Base-by-base conservation (phyloP, 176 grass and related monocot species). In the Avena eriantha region DNA sequence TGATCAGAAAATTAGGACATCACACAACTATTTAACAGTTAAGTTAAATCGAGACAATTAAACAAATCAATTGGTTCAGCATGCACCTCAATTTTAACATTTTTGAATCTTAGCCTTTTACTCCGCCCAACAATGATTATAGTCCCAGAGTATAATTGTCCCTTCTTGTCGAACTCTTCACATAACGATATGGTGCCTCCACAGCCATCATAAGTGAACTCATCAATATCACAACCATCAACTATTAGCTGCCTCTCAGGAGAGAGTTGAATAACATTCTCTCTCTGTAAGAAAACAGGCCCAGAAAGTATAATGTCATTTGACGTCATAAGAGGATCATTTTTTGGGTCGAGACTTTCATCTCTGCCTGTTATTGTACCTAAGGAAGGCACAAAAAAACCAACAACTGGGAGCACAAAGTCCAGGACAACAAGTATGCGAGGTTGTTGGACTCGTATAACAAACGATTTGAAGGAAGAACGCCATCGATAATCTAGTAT, bases 31-130 rank as follows among this genome's bases (percentile, higher is more conserved):
- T 55, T 66, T 17, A 69, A 77, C 22, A 88, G 73, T 47, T 85
- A 7, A 16, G 6, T 18, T 31, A 17, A 86, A 82, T 11, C 3
- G 59, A 36, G 56, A 73, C 22, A 87, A 87, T 55, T 78, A 61
- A 79, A 65, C 17, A n/a, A 86, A 83, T 66, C 57, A 66, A 66
- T 2, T 68, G 58, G 48, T 79, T 59, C 16, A 91, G 51, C 68
- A 91, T 49, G 54, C 90, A 98, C 96, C 96, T 95, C 93, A 92
- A 98, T 94, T 91, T 98, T 98, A 53, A 98, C 90, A 89, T 98
- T 96, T 87, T 91, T 94, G 82, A 98, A 98, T n/a, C 90, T 79
- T 61, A 98, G 90, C 66, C 71, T 92, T 91, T 98, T 94, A 34
- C 93, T 90, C 81, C 79, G 82, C 15, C 96, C 96, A 53, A 98